Evolutionary conservation across 371 early-diverging fungal species (phyloP).

Genomic region (Haplosporangium sp.): DNA sequence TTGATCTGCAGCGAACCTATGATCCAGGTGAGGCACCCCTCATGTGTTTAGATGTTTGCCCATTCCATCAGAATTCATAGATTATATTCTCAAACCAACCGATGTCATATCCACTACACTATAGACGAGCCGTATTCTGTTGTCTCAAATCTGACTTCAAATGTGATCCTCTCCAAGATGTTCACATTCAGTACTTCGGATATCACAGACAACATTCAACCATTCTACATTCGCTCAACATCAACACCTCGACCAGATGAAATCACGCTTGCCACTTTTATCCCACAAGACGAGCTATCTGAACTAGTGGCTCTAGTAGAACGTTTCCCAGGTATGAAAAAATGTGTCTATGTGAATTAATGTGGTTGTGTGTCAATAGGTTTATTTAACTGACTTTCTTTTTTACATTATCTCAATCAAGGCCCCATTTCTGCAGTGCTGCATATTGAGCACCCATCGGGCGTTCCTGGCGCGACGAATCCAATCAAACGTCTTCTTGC

Average conservation of each 20-base stretch:
- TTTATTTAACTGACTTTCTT: neutral
- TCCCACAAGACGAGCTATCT: slow-evolving; percentile 51
- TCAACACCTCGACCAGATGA: slow-evolving; percentile 44
- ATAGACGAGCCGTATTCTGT: slow-evolving; percentile 47
- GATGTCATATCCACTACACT: neutral
- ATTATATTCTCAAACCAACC: neutral
- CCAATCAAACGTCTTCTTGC: slow-evolving; percentile 53
- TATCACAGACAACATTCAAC: slow-evolving; percentile 49
- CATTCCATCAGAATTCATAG: neutral
- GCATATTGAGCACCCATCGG: slow-evolving; percentile 51
- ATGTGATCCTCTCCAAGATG: slow-evolving; percentile 53
- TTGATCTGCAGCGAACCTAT: slow-evolving; percentile 47
- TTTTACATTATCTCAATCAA: slow-evolving; percentile 5
- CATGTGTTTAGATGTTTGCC: neutral
- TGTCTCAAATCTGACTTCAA: slow-evolving; percentile 42
- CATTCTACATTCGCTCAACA: slow-evolving; percentile 51
- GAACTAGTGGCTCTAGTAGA: slow-evolving; percentile 51
- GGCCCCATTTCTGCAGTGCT: slow-evolving; percentile 68
- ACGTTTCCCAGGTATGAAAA: slow-evolving; percentile 41
- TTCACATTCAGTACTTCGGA: slow-evolving; percentile 48
- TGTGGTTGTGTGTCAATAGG: neutral
- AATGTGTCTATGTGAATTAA: no score
- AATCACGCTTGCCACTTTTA: slow-evolving; percentile 52
- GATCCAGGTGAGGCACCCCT: slow-evolving; percentile 33
- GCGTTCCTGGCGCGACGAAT: slow-evolving; percentile 24